A percentile compares a stretch with the other conserved stretches of the same genome.
phyloP scores from a whole-genome alignment of 148 eudicot genomes.

The Vaccinium myrtillus region DNA sequence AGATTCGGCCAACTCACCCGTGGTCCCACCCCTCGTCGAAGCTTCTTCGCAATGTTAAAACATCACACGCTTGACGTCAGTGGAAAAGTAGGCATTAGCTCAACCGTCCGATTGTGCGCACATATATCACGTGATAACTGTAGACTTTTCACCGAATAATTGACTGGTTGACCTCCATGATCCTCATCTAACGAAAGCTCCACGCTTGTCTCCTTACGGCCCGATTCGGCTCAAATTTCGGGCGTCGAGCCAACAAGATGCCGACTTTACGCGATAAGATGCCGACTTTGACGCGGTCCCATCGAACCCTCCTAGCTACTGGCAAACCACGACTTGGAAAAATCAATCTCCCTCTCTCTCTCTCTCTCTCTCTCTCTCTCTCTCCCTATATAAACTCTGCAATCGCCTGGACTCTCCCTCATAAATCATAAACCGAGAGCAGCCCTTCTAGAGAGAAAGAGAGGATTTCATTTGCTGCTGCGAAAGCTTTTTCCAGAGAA shows the following conservation, averaged over 20 bases:
- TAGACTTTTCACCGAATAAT: neutral
- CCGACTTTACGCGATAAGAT: neutral
- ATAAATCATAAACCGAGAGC: neutral
- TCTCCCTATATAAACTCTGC: conserved; percentile 23
- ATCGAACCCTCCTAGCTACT: conserved; percentile 8
- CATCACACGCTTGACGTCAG: neutral
- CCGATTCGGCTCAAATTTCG: no score
- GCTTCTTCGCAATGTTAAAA: neutral
- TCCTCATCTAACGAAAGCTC: no score
- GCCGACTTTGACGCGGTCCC: conserved; percentile 27
- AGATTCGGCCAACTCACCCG: neutral
- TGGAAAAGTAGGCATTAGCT: neutral
- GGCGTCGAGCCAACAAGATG: neutral
- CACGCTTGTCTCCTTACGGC: no score
- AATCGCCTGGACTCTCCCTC: neutral
- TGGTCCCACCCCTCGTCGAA: neutral
- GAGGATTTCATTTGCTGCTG: conserved; percentile 10
- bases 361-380: neutral
- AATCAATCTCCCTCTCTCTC: neutral
- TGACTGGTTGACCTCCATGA: neutral
- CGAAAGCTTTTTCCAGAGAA: conserved; percentile 7
- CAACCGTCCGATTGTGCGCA: neutral
- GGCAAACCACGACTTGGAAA: neutral
- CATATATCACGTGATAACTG: neutral
- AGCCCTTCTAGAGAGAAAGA: neutral